These are phyloP conservation scores for Zasmidium angulare DNA, from an alignment of 2,329 filamentous ascomycete genomes.

Conservation along the genomic window DNA sequence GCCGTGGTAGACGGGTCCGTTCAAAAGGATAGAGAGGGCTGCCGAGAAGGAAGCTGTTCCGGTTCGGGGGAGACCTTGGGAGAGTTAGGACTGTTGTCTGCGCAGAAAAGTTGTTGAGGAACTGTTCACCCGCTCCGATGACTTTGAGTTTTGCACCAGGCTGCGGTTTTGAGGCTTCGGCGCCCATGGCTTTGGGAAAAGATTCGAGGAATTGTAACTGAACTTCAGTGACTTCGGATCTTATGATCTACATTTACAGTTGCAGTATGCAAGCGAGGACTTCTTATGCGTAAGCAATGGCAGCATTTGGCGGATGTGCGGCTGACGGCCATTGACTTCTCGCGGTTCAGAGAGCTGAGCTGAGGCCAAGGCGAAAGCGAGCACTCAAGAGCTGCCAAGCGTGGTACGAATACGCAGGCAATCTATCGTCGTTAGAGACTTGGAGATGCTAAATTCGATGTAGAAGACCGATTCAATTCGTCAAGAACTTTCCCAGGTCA, in stretches of 20 bases:
- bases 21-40: constrained; percentile 12
- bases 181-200: not conserved
- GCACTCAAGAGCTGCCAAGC: not conserved
- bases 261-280: too few species aligned
- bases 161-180: not conserved
- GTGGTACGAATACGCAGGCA: not conserved
- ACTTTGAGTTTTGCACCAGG: not conserved
- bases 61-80: constrained; percentile 10
- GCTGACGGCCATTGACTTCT: not conserved
- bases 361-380: not conserved
- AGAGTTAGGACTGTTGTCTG: not conserved
- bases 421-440: not conserved
- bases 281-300: too few species aligned
- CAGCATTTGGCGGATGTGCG: not conserved
- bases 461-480: not conserved
- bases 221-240: too few species aligned
- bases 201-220: too few species aligned
- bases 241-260: too few species aligned
- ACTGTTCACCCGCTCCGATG: not conserved
- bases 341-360: not conserved
- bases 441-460: not conserved
- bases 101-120: not conserved
- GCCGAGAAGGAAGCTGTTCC: constrained; percentile 15
- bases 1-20: constrained; percentile 16
- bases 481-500: constrained; percentile 38